Conservation (phyloP, 768 basidiomycete species). For the Tylopilus balloui region DNA sequence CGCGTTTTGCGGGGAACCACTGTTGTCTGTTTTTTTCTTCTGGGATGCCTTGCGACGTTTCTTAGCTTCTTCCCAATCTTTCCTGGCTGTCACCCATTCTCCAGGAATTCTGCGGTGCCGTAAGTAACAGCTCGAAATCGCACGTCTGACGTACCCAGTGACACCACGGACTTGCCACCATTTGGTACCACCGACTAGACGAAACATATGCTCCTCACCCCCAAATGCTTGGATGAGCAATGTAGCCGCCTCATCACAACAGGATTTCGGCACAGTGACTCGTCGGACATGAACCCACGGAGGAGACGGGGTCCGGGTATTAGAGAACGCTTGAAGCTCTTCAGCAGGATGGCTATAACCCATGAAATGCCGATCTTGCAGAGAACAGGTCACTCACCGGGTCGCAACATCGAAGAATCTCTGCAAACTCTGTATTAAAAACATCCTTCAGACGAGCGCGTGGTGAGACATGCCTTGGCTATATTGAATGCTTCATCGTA, state of each 20-base stretch:
- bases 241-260: slow-evolving; percentile 70
- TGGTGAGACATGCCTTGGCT: slow-evolving; percentile 50
- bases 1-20: slow-evolving; percentile 9
- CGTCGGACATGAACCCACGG: slow-evolving; percentile 77
- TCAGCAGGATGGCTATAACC: slow-evolving; percentile 71
- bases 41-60: slow-evolving; percentile 48
- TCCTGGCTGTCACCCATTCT: slow-evolving; percentile 85
- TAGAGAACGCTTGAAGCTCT: slow-evolving; percentile 74
- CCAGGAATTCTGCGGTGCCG: slow-evolving; percentile 58
- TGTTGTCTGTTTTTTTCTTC: slow-evolving; percentile 24
- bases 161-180: slow-evolving; percentile 97
- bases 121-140: slow-evolving; percentile 13
- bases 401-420: slow-evolving; percentile 72
- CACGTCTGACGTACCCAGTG: slow-evolving; percentile 51
- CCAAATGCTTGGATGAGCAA: slow-evolving; percentile 76
- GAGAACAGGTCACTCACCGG: slow-evolving; percentile 41
- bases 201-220: slow-evolving; percentile 68
- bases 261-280: slow-evolving; percentile 66
- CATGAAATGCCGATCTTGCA: background rate
- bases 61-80: slow-evolving; percentile 73
- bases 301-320: slow-evolving; percentile 78
- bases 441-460: background rate
- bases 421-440: slow-evolving; percentile 32
- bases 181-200: slow-evolving; percentile 81
- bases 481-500: slow-evolving; percentile 79